phyloP scores from a whole-genome alignment of 768 basidiomycete genomes.

The Pulveroboletus ravenelii region DNA sequence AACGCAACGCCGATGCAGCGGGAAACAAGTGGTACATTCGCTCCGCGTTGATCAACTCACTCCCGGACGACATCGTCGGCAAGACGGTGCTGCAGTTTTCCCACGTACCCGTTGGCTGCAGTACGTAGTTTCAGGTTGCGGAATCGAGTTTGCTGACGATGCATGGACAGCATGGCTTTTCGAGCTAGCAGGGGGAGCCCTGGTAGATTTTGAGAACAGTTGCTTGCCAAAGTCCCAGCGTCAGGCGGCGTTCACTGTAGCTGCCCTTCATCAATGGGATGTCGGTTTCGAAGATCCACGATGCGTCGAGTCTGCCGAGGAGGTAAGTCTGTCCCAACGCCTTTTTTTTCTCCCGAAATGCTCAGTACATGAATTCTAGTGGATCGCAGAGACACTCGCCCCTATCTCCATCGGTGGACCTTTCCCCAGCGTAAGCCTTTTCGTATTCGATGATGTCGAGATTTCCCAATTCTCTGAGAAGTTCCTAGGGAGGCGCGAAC shows the following conservation, averaged over 20 bases:
- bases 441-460: conserved; percentile 14
- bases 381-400: conserved; percentile 73
- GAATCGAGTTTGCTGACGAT: conserved; percentile 1
- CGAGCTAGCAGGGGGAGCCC: conserved; percentile 81
- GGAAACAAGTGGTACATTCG: conserved; percentile 91
- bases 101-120: conserved; percentile 85
- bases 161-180: conserved; percentile 75
- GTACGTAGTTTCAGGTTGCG: conserved; percentile 43
- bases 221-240: conserved; percentile 77
- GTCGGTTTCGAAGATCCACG: conserved; percentile 74
- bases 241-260: conserved; percentile 77
- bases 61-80: conserved; percentile 84
- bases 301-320: conserved; percentile 81
- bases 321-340: conserved; percentile 39
- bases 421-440: conserved; percentile 68
- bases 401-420: conserved; percentile 76
- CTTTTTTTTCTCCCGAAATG: neutral
- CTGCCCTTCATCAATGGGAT: conserved; percentile 91
- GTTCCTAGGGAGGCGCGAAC: conserved; percentile 75
- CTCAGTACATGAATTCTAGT: conserved; percentile 37
- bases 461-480: conserved; percentile 30
- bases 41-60: conserved; percentile 73
- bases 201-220: conserved; percentile 64
- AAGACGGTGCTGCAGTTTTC: conserved; percentile 78
- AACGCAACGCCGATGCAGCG: conserved; percentile 36